Evolutionary conservation across 1,139 yeast species (phyloP).

Genomic region (Chernovozyma sophiae-reginae): DNA sequence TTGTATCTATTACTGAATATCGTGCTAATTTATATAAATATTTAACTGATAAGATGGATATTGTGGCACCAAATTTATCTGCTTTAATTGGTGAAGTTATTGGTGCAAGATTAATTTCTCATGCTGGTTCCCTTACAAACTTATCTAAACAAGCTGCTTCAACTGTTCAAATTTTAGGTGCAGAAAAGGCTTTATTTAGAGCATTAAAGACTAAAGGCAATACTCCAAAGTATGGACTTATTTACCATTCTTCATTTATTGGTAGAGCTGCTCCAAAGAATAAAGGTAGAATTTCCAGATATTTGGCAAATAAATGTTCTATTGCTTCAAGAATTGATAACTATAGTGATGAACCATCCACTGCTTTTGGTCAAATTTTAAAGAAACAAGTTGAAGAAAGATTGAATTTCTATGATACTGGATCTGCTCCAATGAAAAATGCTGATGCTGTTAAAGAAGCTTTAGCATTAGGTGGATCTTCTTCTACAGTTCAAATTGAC

Average conservation of each 20-base stretch:
- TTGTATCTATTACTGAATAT: slow-evolving; percentile 90
- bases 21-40: slow-evolving; percentile 90
- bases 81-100: slow-evolving; percentile 95
- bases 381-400: slow-evolving; percentile 98
- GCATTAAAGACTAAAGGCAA: slow-evolving; percentile 97
- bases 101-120: slow-evolving; percentile 97
- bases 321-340: slow-evolving; percentile 98
- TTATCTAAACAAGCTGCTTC: slow-evolving; percentile 98
- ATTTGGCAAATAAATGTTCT: slow-evolving; percentile 97
- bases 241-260: slow-evolving; percentile 94
- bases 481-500: slow-evolving; percentile 30
- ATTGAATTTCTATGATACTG: slow-evolving; percentile 91
- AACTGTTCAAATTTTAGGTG: slow-evolving; percentile 97
- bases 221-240: slow-evolving; percentile 97
- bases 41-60: slow-evolving; percentile 91
- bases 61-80: slow-evolving; percentile 96
- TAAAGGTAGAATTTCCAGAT: slow-evolving; percentile 98
- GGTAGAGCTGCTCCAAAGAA: slow-evolving; percentile 97
- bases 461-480: slow-evolving; percentile 56
- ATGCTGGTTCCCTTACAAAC: slow-evolving; percentile 91
- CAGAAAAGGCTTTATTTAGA: slow-evolving; percentile 98
- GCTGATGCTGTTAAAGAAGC: slow-evolving; percentile 92
- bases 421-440: slow-evolving; percentile 95
- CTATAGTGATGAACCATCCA: slow-evolving; percentile 82
- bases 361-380: slow-evolving; percentile 84